Conservation (phyloP, 768 basidiomycete species). For the Pilatotrama ljubarskyi region DNA sequence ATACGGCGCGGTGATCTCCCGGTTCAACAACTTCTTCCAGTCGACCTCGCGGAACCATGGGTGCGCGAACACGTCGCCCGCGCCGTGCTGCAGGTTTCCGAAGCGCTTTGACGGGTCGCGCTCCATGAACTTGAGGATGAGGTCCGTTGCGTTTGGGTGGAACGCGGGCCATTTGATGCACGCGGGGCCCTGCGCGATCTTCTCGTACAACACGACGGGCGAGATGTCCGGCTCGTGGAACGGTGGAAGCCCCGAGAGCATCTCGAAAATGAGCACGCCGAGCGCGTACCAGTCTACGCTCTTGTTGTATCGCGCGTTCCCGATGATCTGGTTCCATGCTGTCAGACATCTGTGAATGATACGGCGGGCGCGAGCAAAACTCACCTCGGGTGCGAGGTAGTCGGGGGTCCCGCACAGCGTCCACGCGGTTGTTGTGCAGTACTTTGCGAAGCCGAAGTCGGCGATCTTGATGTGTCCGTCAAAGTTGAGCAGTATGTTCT, state of each 20-base stretch:
- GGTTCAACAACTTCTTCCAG: conserved; percentile 75
- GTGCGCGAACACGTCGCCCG: conserved; percentile 89
- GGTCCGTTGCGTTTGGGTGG: conserved; percentile 75
- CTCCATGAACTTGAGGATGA: conserved; percentile 91
- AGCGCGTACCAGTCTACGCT: conserved; percentile 99
- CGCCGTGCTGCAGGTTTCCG: conserved; percentile 87
- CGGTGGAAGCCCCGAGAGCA: conserved; percentile 94
- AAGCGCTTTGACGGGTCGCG: conserved; percentile 84
- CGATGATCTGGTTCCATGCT: conserved; percentile 56
- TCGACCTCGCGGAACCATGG: conserved; percentile 94
- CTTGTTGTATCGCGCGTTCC: conserved; percentile 88
- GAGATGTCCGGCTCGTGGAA: conserved; percentile 88
- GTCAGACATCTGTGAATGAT: too few species aligned
- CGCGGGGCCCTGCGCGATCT: conserved; percentile 76
- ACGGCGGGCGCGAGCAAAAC: too few species aligned
- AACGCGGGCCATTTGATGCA: conserved; percentile 82
- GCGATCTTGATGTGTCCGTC: conserved; percentile 98
- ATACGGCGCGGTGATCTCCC: conserved; percentile 95
- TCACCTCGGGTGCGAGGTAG: conserved; percentile 93
- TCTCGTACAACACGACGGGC: conserved; percentile 88
- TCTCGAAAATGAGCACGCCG: conserved; percentile 96
- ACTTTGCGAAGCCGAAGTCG: conserved; percentile 96
- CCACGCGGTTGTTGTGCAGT: conserved; percentile 85
- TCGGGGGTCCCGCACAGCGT: conserved; percentile 96
- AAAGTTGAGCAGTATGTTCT: conserved; percentile 90